These are phyloP conservation scores for Mycena epipterygia DNA, from an alignment of 768 basidiomycete species.

Conservation along the genomic window DNA sequence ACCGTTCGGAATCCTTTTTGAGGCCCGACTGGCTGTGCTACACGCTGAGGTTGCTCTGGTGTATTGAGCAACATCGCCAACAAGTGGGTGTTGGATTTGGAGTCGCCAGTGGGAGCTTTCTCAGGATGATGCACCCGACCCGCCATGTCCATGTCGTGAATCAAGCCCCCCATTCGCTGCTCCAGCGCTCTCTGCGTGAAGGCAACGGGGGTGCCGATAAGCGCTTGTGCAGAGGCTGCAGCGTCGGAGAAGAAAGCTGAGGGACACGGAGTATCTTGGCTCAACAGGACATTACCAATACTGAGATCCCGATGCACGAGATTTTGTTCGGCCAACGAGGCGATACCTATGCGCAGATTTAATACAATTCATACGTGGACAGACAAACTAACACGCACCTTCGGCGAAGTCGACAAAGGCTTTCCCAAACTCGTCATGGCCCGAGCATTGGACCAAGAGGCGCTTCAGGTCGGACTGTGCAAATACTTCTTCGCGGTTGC, in stretches of 20 bases:
- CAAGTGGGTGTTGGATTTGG: background rate
- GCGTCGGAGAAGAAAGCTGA: constrained; percentile 16
- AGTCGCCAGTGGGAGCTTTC: background rate
- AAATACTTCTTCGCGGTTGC: constrained; percentile 20
- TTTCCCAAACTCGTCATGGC: constrained; percentile 4
- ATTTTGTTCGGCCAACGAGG: constrained; percentile 13
- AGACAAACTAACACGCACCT: constrained; percentile 11
- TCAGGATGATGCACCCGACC: constrained; percentile 11
- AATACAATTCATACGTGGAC: background rate
- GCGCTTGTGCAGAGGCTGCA: background rate
- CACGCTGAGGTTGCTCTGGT: background rate
- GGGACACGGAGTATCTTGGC: constrained; percentile 4
- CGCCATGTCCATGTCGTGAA: constrained; percentile 26
- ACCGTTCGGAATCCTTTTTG: constrained; percentile 20
- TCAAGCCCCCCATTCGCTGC: constrained; percentile 5
- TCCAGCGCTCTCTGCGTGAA: constrained; percentile 22
- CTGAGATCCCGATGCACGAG: constrained; percentile 20
- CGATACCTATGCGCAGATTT: background rate
- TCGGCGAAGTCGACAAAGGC: constrained; percentile 12
- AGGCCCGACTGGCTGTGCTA: background rate
- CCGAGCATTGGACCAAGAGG: constrained; percentile 12
- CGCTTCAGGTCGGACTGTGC: constrained; percentile 22
- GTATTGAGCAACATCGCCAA: background rate
- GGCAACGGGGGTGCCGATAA: background rate
- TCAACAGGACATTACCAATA: constrained; percentile 23